Evolutionary conservation across 2,329 filamentous ascomycete species (phyloP).

Genomic region (Daldinia sp.): DNA sequence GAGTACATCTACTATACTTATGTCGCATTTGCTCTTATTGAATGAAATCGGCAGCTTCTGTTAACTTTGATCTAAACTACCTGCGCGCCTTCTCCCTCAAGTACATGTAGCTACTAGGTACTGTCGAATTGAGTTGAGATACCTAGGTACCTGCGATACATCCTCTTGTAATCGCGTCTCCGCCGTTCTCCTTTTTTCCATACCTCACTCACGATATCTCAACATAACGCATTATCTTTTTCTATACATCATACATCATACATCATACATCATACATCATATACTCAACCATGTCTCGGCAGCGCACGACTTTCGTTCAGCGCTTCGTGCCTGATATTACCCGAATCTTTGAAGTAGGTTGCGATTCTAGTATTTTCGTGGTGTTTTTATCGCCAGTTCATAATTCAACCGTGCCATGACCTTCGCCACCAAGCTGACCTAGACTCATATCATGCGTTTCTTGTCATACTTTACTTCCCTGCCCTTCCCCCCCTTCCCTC

Average conservation of each 20-base stretch:
- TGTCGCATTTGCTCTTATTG: not conserved
- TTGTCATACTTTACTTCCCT: too few relatives aligned
- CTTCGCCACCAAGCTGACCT: not conserved
- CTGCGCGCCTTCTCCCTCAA: not conserved
- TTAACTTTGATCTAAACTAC: not conserved
- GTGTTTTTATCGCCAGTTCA: not conserved
- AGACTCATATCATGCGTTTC: not conserved
- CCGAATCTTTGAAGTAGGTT: slow-evolving; percentile 24
- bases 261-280: not conserved
- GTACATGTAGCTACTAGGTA: not conserved
- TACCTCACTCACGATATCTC: not conserved
- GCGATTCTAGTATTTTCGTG: not conserved
- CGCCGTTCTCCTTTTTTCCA: not conserved
- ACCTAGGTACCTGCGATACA: too few relatives aligned
- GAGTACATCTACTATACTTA: not conserved
- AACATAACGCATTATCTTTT: not conserved
- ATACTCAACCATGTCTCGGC: slow-evolving; percentile 11
- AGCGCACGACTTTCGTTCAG: slow-evolving; percentile 1
- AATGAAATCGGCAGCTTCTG: not conserved
- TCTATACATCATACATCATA: not conserved
- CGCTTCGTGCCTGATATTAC: slow-evolving; percentile 22
- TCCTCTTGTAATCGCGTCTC: not conserved
- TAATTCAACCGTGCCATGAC: not conserved
- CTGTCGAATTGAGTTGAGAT: not conserved
- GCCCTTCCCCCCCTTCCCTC: not conserved